A percentile compares a stretch with the other conserved stretches of the same genome.
phyloP scores from a whole-genome alignment of 2,329 filamentous ascomycete genomes.

The Microthyrium microscopicum region DNA sequence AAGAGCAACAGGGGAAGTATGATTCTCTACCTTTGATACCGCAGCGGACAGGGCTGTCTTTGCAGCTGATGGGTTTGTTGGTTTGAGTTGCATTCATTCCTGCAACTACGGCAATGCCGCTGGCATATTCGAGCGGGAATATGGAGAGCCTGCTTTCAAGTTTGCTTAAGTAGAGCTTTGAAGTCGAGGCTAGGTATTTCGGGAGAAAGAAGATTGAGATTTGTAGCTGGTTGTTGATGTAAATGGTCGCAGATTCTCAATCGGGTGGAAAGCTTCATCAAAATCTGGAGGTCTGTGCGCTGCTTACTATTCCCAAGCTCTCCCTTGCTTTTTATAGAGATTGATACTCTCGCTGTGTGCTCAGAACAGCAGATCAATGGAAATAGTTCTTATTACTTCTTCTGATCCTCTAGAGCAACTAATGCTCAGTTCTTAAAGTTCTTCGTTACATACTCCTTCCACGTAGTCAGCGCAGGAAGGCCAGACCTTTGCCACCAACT shows the following conservation, averaged over 20 bases:
- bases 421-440: background rate
- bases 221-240: background rate
- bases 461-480: slow-evolving; percentile 24
- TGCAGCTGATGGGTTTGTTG: slow-evolving; percentile 4
- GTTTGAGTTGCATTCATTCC: no score
- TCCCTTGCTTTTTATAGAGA: background rate
- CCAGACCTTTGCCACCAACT: slow-evolving; percentile 9
- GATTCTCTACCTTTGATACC: no score
- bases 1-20: no score
- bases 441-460: slow-evolving; percentile 20
- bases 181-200: no score
- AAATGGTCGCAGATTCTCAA: background rate
- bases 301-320: background rate
- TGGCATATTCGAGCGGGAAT: no score
- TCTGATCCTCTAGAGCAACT: background rate
- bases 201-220: no score
- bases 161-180: no score
- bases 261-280: slow-evolving; percentile 1
- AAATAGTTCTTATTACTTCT: background rate
- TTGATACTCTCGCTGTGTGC: background rate
- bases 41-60: background rate
- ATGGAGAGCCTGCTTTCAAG: no score
- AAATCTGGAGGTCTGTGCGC: background rate
- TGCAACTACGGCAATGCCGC: no score
- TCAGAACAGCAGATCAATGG: background rate